Conservation (phyloP, 2,329 filamentous ascomycete species). For the Pestalotiopsis sp. region DNA sequence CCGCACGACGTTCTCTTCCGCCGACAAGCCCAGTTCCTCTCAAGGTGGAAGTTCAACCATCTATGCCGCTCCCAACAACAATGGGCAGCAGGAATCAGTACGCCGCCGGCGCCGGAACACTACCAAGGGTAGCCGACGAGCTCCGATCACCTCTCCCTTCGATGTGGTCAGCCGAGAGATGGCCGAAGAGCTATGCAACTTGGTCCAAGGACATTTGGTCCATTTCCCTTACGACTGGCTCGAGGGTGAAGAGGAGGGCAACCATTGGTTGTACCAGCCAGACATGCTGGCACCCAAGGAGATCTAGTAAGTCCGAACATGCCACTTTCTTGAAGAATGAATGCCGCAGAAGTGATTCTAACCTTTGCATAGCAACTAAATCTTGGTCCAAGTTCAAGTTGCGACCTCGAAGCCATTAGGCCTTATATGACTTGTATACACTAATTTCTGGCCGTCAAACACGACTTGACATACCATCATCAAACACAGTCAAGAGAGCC, state of each 20-base stretch:
- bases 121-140: constrained; percentile 69
- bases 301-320: constrained; percentile 76
- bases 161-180: constrained; percentile 76
- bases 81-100: constrained; percentile 46
- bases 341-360: constrained; percentile 14
- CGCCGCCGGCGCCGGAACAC: constrained; percentile 68
- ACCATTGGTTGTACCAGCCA: constrained; percentile 96
- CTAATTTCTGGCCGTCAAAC: not conserved
- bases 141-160: constrained; percentile 63
- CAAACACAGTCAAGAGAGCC: not conserved
- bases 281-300: constrained; percentile 95
- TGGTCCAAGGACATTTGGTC: constrained; percentile 88
- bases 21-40: constrained; percentile 47
- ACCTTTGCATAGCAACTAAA: constrained; percentile 24
- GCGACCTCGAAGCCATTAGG: not conserved
- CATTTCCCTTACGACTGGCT: constrained; percentile 97
- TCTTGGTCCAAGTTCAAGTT: constrained; percentile 9
- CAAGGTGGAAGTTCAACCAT: constrained; percentile 32
- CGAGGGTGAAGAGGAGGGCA: constrained; percentile 84
- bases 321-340: not conserved
- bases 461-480: not conserved
- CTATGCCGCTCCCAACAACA: constrained; percentile 26
- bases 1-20: constrained; percentile 58
- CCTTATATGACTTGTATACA: not conserved
- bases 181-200: constrained; percentile 77